Base-by-base conservation (phyloP, 106 monocot species). In the Triglochin maritima region DNA sequence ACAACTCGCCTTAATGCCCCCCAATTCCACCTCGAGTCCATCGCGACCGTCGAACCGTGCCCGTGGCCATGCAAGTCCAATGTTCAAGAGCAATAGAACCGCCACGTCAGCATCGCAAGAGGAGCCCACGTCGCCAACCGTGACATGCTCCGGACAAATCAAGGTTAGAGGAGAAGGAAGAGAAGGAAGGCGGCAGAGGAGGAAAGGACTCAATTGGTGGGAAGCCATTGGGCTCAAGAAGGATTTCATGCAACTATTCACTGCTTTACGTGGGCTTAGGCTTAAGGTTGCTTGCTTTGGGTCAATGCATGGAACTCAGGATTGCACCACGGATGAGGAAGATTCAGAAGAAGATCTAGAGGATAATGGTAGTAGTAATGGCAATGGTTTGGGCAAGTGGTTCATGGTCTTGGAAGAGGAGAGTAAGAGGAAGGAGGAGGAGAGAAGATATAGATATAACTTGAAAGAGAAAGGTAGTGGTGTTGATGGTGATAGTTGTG, bases 131-230 rank as follows among this genome's bases (percentile, higher is more conserved):
- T 93, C 93, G 2, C 93, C 93, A 47, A 89, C 81, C 69, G 89
- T 93, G 58, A 93, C 89, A 7, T 93, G 93, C 63, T 83, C 86
- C 6, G 93, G 93, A 1, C 93, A 93, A 73, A 93, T 93, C 77
- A 88, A 86, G 60, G 86, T 86, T 44, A 62, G 44, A 47, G 62
- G 60, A 51, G 74, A n/a, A 62, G 49, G 55, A 5, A 50, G 45
- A 13, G 47, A 48, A 44, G 46, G 56, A 13, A n/a, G 48, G 79
- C 7, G 13, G 49, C 9, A 44, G 81, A 64, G 48, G 72, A 67
- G 43, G 74, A 77, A 63, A 53, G 59, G 47, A 63, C 70, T 72
- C 0, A 64, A 71, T 52, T 86, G 86, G 83, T 15, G 68, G 7
- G 74, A 87, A 50, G 67, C 83, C 1, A n/a, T 79, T 59, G 71